A percentile compares a stretch with the other conserved stretches of the same genome.
These are phyloP conservation scores for Mortierella antarctica DNA, from an alignment of 192 early-diverging fungal species.

Conservation along the genomic window DNA sequence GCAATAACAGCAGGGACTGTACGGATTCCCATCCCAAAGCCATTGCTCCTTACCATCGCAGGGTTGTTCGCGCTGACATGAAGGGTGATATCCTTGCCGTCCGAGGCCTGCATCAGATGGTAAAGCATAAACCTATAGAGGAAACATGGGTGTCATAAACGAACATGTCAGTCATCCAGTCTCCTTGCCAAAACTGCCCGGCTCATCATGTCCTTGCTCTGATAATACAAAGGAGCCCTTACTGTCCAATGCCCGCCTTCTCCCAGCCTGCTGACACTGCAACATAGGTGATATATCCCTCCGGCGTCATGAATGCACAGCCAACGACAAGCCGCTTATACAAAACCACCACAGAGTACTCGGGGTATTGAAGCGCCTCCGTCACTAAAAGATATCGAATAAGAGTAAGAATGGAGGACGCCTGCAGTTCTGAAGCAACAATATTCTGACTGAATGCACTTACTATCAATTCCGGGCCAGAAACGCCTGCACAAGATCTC, in stretches of 20 bases:
- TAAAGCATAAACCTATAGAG: slow-evolving; percentile 78
- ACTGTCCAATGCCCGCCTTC: slow-evolving; percentile 83
- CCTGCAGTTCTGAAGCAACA: neutral
- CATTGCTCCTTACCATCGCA: slow-evolving; percentile 74
- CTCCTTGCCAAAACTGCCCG: neutral
- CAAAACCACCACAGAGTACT: slow-evolving; percentile 86
- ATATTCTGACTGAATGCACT: neutral
- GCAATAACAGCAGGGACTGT: neutral
- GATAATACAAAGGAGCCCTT: slow-evolving; percentile 21
- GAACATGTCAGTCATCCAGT: neutral
- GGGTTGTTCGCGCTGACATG: slow-evolving; percentile 94
- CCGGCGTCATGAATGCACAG: slow-evolving; percentile 93
- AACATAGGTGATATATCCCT: slow-evolving; percentile 91
- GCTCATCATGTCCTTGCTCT: neutral
- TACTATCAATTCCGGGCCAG: slow-evolving; percentile 92
- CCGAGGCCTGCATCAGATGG: slow-evolving; percentile 79
- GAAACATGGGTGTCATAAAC: slow-evolving; percentile 7
- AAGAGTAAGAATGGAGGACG: neutral
- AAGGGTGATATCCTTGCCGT: slow-evolving; percentile 86
- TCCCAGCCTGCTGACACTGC: slow-evolving; percentile 89
- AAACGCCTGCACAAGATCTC: slow-evolving; percentile 77
- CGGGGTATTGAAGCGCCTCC: slow-evolving; percentile 83
- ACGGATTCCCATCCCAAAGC: neutral
- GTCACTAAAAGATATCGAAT: slow-evolving; percentile 63
- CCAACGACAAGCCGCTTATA: slow-evolving; percentile 85